Evolutionary conservation across 1,139 yeast genomes (phyloP).

Genomic region (Kodamaea derodonti): DNA sequence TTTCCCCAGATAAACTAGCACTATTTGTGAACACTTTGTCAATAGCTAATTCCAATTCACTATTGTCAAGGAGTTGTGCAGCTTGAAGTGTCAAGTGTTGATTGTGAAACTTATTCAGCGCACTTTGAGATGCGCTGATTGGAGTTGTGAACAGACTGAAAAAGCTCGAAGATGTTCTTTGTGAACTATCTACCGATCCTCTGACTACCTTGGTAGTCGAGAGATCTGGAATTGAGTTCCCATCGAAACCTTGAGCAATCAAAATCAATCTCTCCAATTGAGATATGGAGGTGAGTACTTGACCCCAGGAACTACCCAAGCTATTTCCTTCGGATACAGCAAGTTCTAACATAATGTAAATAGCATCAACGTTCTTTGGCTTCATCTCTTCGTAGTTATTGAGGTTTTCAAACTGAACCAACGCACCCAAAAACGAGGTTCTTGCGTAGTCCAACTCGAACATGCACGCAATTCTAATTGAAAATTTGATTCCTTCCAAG

Average conservation of each 20-base stretch:
- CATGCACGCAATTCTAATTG: constrained; percentile 79
- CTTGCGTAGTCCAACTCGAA: constrained; percentile 84
- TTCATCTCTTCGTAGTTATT: constrained; percentile 77
- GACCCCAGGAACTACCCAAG: constrained; percentile 75
- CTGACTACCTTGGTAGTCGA: constrained; percentile 67
- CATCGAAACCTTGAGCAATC: constrained; percentile 85
- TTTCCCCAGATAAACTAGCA: constrained; percentile 73
- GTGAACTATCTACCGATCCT: constrained; percentile 50
- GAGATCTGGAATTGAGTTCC: constrained; percentile 82
- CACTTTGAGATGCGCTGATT: constrained; percentile 39
- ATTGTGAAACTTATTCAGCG: constrained; percentile 41
- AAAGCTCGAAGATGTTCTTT: constrained; percentile 49
- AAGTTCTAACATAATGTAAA: constrained; percentile 66
- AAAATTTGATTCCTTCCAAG: constrained; percentile 78
- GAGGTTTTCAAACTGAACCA: constrained; percentile 81
- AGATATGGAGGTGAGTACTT: constrained; percentile 74
- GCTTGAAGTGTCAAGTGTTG: constrained; percentile 39
- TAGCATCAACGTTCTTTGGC: constrained; percentile 77
- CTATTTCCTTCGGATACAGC: constrained; percentile 77
- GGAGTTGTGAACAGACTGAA: constrained; percentile 35
- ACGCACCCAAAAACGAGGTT: constrained; percentile 83
- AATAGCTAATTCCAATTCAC: constrained; percentile 79
- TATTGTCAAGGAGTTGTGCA: constrained; percentile 55
- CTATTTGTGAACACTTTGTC: constrained; percentile 87
- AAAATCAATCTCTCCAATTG: constrained; percentile 89